A percentile compares a stretch with the other conserved stretches of the same genome.
phyloP scores from a whole-genome alignment of 2,329 filamentous ascomycete species.

The Trichophyton simii region DNA sequence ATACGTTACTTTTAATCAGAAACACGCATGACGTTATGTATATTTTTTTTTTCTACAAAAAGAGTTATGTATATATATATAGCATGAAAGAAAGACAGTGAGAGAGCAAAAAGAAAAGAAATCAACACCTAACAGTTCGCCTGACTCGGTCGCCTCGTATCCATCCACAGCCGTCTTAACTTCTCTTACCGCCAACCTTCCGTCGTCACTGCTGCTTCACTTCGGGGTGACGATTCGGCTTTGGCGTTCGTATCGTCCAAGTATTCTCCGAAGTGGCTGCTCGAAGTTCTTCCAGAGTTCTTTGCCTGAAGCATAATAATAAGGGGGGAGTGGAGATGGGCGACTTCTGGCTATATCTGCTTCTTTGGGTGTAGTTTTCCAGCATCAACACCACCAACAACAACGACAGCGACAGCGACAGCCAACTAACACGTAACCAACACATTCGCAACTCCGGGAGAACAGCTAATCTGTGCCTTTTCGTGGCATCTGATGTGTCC shows the following conservation, averaged over 20 bases:
- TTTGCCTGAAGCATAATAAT: background rate
- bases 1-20: background rate
- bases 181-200: background rate
- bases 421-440: background rate
- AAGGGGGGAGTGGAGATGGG: background rate
- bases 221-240: background rate
- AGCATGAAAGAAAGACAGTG: background rate
- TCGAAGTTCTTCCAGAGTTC: background rate
- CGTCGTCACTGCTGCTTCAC: background rate
- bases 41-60: background rate
- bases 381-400: background rate
- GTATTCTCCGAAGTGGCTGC: background rate
- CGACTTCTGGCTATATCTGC: background rate
- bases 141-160: background rate
- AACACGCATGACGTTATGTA: background rate
- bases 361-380: too few relatives aligned
- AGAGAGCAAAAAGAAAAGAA: background rate
- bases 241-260: background rate
- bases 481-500: background rate
- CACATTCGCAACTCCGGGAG: background rate
- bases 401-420: background rate
- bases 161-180: background rate
- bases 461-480: background rate
- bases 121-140: background rate
- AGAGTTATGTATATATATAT: background rate